phyloP scores from a whole-genome alignment of 345 rosid species.

The Toxicodendron radicans region DNA sequence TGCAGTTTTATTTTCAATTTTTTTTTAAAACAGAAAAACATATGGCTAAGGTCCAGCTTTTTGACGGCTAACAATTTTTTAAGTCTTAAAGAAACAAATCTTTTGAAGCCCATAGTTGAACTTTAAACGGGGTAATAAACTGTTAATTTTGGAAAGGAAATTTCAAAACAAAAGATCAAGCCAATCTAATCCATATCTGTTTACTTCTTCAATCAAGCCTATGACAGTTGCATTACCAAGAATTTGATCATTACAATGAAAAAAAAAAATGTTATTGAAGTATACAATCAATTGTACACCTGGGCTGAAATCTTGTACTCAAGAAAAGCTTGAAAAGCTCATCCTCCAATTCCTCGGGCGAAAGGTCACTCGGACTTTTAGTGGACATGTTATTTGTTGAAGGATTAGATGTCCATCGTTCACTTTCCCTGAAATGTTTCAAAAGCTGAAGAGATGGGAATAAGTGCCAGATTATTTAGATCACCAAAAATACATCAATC shows the following conservation, averaged over 20 bases:
- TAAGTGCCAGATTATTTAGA: conserved; percentile 11
- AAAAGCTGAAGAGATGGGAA: conserved; percentile 51
- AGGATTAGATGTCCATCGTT: conserved; percentile 54
- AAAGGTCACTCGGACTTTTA: conserved; percentile 41
- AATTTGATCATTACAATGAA: not conserved
- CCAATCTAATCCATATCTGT: not conserved
- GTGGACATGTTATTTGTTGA: conserved; percentile 17
- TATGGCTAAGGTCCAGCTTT: not conserved
- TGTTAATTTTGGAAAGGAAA: not conserved
- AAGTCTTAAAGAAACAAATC: not conserved
- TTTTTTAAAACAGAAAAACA: not conserved
- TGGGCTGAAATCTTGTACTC: conserved; percentile 51
- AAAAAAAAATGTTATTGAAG: not conserved
- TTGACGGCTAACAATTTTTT: not conserved
- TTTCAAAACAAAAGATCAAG: not conserved
- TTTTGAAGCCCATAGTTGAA: not conserved
- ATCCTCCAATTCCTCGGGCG: conserved; percentile 52
- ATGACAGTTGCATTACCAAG: not conserved
- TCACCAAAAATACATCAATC: not conserved
- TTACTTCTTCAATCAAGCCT: not conserved
- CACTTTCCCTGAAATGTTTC: conserved; percentile 46
- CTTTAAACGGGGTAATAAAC: not conserved
- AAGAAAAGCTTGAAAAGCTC: conserved; percentile 59
- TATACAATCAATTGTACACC: conserved; percentile 40
- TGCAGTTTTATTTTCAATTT: too few relatives aligned